phyloP scores from a whole-genome alignment of 495 filamentous ascomycete genomes.

The Chaetomium fimeti region DNA sequence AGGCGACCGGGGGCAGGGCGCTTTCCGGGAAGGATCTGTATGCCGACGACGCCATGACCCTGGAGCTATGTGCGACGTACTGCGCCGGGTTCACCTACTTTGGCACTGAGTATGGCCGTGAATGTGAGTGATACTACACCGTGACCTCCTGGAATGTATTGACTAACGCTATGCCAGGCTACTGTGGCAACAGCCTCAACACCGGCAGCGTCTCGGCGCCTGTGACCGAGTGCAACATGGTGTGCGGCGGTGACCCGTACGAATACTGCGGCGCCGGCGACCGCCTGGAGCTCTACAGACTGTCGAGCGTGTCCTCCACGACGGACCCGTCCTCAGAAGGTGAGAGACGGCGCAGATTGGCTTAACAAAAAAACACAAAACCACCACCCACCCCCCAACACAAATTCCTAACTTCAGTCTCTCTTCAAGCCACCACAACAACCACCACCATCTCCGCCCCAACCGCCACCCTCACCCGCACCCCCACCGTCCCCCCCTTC shows the following conservation, averaged over 20 bases:
- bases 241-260: constrained; percentile 40
- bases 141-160: neutral
- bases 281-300: constrained; percentile 42
- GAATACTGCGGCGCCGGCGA: constrained; percentile 49
- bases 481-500: constrained; percentile 40
- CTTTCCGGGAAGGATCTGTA: constrained; percentile 25
- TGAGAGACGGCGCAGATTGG: constrained; percentile 16
- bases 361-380: neutral
- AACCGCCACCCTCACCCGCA: constrained; percentile 34
- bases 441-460: constrained; percentile 27
- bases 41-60: constrained; percentile 41
- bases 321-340: constrained; percentile 11
- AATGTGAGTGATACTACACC: constrained; percentile 31
- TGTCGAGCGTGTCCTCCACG: constrained; percentile 16
- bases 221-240: constrained; percentile 42
- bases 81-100: constrained; percentile 44
- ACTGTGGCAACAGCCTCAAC: constrained; percentile 41
- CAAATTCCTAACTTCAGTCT: constrained; percentile 7
- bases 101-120: constrained; percentile 43
- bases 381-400: neutral
- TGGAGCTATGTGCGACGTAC: constrained; percentile 43
- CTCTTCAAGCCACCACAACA: constrained; percentile 8
- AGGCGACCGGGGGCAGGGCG: constrained; percentile 37
- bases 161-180: constrained; percentile 27
- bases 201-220: constrained; percentile 32